Percentiles rank a stretch among this genome's conserved stretches.
Evolutionary conservation across 1,284 basidiomycete species (phyloP).

Genomic region (Hymenochaete sp.): DNA sequence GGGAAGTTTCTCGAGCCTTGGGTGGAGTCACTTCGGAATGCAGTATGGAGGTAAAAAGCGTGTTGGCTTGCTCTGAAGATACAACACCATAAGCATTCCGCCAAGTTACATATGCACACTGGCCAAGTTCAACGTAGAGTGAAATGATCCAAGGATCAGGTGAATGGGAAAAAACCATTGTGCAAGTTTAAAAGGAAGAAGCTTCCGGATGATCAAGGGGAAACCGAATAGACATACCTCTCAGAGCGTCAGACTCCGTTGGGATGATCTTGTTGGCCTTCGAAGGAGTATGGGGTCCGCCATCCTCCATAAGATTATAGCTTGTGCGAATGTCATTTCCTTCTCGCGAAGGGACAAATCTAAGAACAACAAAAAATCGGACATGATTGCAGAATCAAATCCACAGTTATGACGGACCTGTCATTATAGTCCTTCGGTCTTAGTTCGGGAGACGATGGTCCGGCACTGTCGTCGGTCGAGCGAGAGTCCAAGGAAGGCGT

Average conservation of each 20-base stretch:
- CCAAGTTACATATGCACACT: too few species aligned
- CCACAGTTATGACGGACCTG: conserved; percentile 20
- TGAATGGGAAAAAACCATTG: background rate
- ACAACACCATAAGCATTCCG: too few species aligned
- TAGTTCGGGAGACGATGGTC: conserved; percentile 43
- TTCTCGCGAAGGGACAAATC: conserved; percentile 68
- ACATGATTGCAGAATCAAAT: background rate
- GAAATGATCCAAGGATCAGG: too few species aligned
- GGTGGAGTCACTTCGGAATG: conserved; percentile 69
- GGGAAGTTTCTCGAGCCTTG: conserved; percentile 51
- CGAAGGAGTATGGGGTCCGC: conserved; percentile 55
- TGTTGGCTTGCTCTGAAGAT: conserved; percentile 63
- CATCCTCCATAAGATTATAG: conserved; percentile 67
- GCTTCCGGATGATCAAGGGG: background rate
- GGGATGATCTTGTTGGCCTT: conserved; percentile 62
- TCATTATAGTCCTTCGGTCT: conserved; percentile 58
- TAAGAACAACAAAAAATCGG: conserved; percentile 2
- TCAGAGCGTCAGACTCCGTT: conserved; percentile 68
- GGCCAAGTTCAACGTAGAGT: too few species aligned
- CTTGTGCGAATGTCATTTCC: conserved; percentile 65
- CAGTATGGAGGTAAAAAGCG: conserved; percentile 63
- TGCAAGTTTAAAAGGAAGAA: background rate
- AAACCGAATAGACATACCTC: conserved; percentile 35
- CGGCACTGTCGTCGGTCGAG: conserved; percentile 45
- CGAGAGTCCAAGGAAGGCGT: conserved; percentile 49